phyloP scores from a whole-genome alignment of 495 filamentous ascomycete genomes.

The Sporormia fimetaria region DNA sequence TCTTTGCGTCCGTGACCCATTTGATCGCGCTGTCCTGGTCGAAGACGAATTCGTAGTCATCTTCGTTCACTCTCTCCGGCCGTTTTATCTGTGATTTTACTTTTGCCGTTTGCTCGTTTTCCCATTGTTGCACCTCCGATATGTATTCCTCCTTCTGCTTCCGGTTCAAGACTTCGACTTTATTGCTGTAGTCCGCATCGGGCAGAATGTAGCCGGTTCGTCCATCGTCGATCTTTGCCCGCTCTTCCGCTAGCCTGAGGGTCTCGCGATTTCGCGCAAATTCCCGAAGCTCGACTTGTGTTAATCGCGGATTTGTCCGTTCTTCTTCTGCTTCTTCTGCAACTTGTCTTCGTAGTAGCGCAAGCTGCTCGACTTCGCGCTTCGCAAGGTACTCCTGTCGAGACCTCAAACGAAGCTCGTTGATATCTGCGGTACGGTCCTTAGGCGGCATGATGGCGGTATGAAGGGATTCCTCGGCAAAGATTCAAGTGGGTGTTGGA shows the following conservation, averaged over 20 bases:
- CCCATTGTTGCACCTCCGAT: constrained; percentile 95
- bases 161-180: constrained; percentile 82
- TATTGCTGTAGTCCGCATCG: constrained; percentile 77
- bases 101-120: constrained; percentile 78
- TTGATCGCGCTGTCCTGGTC: constrained; percentile 82
- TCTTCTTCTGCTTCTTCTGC: constrained; percentile 78
- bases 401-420: constrained; percentile 67
- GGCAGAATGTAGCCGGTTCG: constrained; percentile 90
- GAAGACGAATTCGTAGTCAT: constrained; percentile 89
- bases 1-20: constrained; percentile 63
- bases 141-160: constrained; percentile 85
- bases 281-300: constrained; percentile 71
- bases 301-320: constrained; percentile 61
- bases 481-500: neutral
- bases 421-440: constrained; percentile 35
- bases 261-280: constrained; percentile 85
- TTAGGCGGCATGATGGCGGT: constrained; percentile 8
- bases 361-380: constrained; percentile 73
- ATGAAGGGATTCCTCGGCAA: neutral
- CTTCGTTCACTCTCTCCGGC: constrained; percentile 64
- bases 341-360: constrained; percentile 81
- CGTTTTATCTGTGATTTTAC: constrained; percentile 77
- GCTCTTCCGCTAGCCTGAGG: constrained; percentile 76
- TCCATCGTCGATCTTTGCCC: constrained; percentile 79
- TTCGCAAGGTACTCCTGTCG: constrained; percentile 92